phyloP scores from a whole-genome alignment of 768 basidiomycete species.

The Tylopilus sp. region DNA sequence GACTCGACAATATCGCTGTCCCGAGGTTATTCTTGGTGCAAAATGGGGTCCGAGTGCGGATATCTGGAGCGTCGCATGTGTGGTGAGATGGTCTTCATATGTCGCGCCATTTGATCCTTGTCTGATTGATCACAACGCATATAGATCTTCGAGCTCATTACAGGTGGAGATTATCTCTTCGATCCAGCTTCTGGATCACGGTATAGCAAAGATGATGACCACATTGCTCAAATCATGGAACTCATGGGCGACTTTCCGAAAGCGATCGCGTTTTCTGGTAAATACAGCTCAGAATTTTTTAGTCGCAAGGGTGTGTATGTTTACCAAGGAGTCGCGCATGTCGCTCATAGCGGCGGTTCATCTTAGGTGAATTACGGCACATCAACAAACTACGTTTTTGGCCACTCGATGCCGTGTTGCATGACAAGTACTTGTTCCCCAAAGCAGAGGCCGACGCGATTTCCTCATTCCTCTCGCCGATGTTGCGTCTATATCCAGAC shows the following conservation, averaged over 20 bases:
- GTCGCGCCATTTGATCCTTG: neutral
- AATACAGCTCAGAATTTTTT: conserved; percentile 94
- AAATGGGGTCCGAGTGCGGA: conserved; percentile 96
- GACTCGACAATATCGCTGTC: conserved; percentile 95
- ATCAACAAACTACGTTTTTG: conserved; percentile 93
- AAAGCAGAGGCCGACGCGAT: conserved; percentile 77
- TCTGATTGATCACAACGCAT: neutral
- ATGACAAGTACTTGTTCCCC: conserved; percentile 96
- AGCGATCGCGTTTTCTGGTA: conserved; percentile 80
- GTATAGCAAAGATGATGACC: conserved; percentile 95
- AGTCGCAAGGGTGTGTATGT: conserved; percentile 77
- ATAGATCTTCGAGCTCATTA: conserved; percentile 92
- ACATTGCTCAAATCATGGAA: conserved; percentile 98
- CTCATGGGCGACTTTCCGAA: conserved; percentile 88
- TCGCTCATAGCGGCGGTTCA: conserved; percentile 7
- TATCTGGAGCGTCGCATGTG: conserved; percentile 94
- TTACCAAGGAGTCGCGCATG: neutral
- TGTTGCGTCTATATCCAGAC: conserved; percentile 88
- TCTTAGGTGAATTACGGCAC: conserved; percentile 77
- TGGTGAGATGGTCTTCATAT: conserved; percentile 50
- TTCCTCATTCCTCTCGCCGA: conserved; percentile 78
- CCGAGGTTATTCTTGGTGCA: conserved; percentile 94
- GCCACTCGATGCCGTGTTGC: conserved; percentile 76
- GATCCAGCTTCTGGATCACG: conserved; percentile 93
- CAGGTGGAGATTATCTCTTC: conserved; percentile 96